These are phyloP conservation scores for Diaporthe australafricana DNA, from an alignment of 2,329 filamentous ascomycete species.

Conservation along the genomic window DNA sequence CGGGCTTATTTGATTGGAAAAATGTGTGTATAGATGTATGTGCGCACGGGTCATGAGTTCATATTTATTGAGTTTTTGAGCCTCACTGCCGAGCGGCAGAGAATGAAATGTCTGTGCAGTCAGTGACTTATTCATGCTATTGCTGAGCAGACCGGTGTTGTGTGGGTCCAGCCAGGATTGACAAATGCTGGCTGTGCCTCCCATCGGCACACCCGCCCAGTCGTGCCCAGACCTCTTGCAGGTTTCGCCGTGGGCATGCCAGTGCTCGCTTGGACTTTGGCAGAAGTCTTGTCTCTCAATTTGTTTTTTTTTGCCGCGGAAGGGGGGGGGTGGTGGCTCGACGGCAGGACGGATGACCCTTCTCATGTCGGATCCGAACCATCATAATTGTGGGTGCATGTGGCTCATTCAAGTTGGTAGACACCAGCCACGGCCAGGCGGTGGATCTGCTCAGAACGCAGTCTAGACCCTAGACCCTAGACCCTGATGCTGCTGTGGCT, in stretches of 20 bases:
- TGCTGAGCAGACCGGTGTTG: not conserved
- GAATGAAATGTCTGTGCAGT: slow-evolving; percentile 1
- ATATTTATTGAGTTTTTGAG: not conserved
- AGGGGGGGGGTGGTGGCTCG: too few species aligned
- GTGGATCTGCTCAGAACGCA: not conserved
- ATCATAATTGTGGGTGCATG: not conserved
- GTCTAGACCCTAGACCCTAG: not conserved
- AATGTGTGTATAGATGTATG: not conserved
- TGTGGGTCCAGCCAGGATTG: not conserved
- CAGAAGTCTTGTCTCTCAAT: slow-evolving; percentile 8
- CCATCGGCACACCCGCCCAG: not conserved
- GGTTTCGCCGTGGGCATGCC: not conserved
- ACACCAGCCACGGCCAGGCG: not conserved
- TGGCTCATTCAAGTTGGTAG: not conserved
- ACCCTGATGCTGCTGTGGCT: too few species aligned
- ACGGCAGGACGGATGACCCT: too few species aligned
- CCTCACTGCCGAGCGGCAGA: not conserved
- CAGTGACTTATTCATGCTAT: slow-evolving; percentile 7
- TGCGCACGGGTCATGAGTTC: slow-evolving; percentile 12
- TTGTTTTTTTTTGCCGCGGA: too few species aligned
- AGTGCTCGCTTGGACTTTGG: not conserved
- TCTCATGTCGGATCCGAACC: not conserved
- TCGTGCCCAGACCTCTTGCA: not conserved
- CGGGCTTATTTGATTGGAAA: not conserved
- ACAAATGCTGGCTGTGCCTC: not conserved